Conservation (phyloP, 2,329 filamentous ascomycete genomes). For the Pestalotiopsis sp. region DNA sequence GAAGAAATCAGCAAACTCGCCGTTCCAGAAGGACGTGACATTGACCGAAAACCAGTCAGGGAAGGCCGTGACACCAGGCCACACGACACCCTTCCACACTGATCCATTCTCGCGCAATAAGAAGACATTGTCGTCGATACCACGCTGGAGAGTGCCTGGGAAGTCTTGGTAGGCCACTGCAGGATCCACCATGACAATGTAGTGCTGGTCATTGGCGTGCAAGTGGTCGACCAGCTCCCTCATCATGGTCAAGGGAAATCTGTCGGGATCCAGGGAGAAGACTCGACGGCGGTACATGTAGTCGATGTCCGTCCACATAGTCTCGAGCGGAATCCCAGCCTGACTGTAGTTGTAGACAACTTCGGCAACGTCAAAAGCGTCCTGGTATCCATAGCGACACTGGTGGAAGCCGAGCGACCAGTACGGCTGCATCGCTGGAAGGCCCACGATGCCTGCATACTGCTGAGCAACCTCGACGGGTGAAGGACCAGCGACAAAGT, state of each 20-base stretch:
- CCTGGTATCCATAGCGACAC: constrained; percentile 59
- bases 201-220: constrained; percentile 67
- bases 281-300: constrained; percentile 60
- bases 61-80: constrained; percentile 73
- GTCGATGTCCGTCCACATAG: constrained; percentile 69
- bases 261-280: constrained; percentile 65
- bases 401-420: constrained; percentile 58
- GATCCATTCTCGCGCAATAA: constrained; percentile 56
- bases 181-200: constrained; percentile 79
- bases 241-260: constrained; percentile 64
- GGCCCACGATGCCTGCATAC: constrained; percentile 57
- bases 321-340: constrained; percentile 68
- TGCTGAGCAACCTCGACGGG: constrained; percentile 61
- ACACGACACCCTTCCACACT: constrained; percentile 67
- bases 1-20: constrained; percentile 69
- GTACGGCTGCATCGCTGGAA: constrained; percentile 65
- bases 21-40: constrained; percentile 68
- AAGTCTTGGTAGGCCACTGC: constrained; percentile 55
- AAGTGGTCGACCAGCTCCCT: constrained; percentile 67
- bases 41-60: constrained; percentile 76
- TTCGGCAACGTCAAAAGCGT: constrained; percentile 66
- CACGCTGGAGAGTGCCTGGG: constrained; percentile 38
- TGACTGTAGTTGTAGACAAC: constrained; percentile 68
- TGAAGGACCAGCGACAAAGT: constrained; percentile 62
- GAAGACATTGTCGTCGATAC: constrained; percentile 46